Evolutionary conservation across 148 eudicot genomes (phyloP).

Genomic region (Rhododendron kiyosumense): DNA sequence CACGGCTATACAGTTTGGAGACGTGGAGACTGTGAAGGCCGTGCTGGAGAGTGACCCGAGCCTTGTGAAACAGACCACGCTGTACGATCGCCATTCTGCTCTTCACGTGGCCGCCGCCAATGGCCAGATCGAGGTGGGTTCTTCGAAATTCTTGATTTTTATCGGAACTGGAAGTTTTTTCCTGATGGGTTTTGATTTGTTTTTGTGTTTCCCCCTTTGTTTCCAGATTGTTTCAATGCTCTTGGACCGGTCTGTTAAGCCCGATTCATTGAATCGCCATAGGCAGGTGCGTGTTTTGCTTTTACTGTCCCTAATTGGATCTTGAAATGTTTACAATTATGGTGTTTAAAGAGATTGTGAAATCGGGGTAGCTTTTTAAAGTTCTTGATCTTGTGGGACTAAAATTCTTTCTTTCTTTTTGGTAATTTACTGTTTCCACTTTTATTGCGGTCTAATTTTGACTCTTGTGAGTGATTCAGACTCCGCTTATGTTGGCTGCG

Average conservation of each 20-base stretch:
- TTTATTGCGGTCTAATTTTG: not conserved
- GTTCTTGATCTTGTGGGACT: not conserved
- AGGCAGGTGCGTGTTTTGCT: constrained; percentile 54
- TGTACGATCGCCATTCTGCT: constrained; percentile 72
- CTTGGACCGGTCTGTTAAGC: constrained; percentile 63
- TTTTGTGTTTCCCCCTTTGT: not conserved
- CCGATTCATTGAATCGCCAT: constrained; percentile 76
- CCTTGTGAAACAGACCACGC: constrained; percentile 40
- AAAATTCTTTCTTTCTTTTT: too few relatives aligned
- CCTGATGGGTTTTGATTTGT: constrained; percentile 12
- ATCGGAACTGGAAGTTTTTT: not conserved
- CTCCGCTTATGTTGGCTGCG: constrained; percentile 97
- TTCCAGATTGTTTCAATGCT: constrained; percentile 65
- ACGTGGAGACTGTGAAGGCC: constrained; percentile 37
- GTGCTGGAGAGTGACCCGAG: constrained; percentile 38
- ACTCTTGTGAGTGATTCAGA: constrained; percentile 41
- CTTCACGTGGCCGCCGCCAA: constrained; percentile 84
- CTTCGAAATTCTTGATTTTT: constrained; percentile 1
- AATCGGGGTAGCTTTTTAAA: not conserved
- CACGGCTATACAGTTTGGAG: constrained; percentile 59
- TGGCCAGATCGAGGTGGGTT: constrained; percentile 87
- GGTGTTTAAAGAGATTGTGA: not conserved
- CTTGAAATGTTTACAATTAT: not conserved
- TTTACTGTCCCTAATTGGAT: not conserved
- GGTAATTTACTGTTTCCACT: not conserved